Conservation (phyloP, 192 early-diverging fungal genomes). For the Borealophlyctis nickersoniae region DNA sequence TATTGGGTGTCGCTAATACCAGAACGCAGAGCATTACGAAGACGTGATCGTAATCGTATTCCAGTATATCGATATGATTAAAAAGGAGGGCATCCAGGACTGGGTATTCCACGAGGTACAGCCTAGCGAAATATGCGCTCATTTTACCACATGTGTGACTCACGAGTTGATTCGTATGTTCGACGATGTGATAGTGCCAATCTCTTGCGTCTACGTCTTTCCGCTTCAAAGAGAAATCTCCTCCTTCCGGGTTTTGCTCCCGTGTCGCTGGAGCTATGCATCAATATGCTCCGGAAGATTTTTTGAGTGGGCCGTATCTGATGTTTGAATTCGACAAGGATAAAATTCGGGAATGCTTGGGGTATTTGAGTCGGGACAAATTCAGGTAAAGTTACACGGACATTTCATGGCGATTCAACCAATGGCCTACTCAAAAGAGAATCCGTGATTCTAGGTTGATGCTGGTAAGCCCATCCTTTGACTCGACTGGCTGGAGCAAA, state of each 20-base stretch:
- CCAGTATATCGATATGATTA: slow-evolving; percentile 85
- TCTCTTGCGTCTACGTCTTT: slow-evolving; percentile 38
- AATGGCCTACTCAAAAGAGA: too few relatives aligned
- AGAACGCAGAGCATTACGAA: slow-evolving; percentile 55
- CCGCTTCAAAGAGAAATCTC: slow-evolving; percentile 51
- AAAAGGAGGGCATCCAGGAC: slow-evolving; percentile 62
- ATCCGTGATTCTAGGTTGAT: slow-evolving; percentile 19
- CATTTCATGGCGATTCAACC: not conserved
- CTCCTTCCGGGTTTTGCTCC: slow-evolving; percentile 64
- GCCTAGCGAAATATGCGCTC: too few relatives aligned
- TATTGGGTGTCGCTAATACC: not conserved
- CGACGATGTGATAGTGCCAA: slow-evolving; percentile 25
- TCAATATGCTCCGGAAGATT: slow-evolving; percentile 63
- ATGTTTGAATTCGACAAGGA: slow-evolving; percentile 66
- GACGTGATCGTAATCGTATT: slow-evolving; percentile 81
- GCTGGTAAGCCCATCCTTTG: slow-evolving; percentile 39
- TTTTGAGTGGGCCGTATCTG: slow-evolving; percentile 68
- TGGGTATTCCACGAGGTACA: slow-evolving; percentile 82
- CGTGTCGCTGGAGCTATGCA: slow-evolving; percentile 76
- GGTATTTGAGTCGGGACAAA: slow-evolving; percentile 59
- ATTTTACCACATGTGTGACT: too few relatives aligned
- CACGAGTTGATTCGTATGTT: too few relatives aligned
- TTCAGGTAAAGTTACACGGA: slow-evolving; percentile 35
- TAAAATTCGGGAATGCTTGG: slow-evolving; percentile 59
- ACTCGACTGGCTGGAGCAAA: slow-evolving; percentile 38